Evolutionary conservation across 345 rosid genomes (phyloP).

Genomic region (Eucalyptus sp.): DNA sequence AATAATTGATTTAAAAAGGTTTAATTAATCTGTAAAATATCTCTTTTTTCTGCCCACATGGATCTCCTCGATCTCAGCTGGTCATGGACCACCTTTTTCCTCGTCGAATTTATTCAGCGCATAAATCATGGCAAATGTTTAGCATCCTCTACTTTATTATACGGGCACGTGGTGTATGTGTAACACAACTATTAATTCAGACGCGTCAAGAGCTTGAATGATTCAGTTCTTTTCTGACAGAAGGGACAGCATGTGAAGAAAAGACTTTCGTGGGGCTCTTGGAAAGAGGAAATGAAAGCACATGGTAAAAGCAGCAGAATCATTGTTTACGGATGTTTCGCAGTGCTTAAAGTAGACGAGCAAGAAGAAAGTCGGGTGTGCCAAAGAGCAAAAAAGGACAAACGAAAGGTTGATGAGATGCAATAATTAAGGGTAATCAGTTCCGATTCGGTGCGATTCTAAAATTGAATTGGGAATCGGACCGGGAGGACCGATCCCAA

Average conservation of each 20-base stretch:
- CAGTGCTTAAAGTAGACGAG: neutral
- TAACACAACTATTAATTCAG: too few species aligned
- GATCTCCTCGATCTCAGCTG: neutral
- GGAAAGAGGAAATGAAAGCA: neutral
- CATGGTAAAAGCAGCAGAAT: neutral
- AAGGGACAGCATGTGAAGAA: neutral
- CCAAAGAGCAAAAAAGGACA: neutral
- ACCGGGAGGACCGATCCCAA: accelerated
- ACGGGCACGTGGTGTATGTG: neutral
- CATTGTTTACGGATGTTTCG: neutral
- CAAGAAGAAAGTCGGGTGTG: neutral
- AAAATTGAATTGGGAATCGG: too few species aligned
- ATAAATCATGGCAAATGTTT: neutral
- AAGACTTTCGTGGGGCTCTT: neutral
- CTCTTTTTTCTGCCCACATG: neutral
- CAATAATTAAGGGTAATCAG: neutral
- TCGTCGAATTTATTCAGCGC: neutral
- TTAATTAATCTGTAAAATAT: neutral
- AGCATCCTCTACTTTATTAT: neutral
- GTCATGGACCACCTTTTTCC: neutral
- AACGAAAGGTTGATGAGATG: neutral
- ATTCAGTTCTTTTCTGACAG: neutral
- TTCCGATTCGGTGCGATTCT: too few species aligned
- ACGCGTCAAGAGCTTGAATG: neutral
- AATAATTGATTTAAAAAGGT: neutral